Conservation (phyloP, 768 basidiomycete species). For the Mycena amicta region DNA sequence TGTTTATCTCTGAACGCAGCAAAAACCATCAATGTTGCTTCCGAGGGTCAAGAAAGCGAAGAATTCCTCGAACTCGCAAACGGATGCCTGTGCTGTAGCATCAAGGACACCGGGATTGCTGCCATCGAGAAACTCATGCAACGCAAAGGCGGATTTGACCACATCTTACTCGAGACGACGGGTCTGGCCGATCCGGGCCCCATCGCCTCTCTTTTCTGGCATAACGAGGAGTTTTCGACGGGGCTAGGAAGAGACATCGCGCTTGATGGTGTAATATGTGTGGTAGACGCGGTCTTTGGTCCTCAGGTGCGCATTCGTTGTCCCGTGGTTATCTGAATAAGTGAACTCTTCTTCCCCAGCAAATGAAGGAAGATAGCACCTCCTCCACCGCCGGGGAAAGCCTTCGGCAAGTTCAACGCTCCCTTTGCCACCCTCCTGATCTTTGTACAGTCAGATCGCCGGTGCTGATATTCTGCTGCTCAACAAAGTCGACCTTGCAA, state of each 20-base stretch:
- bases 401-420: conserved; percentile 55
- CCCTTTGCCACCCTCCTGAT: neutral
- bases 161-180: conserved; percentile 94
- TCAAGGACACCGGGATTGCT: conserved; percentile 90
- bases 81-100: conserved; percentile 97
- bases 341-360: conserved; percentile 45
- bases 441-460: conserved; percentile 81
- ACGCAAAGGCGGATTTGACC: conserved; percentile 86
- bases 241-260: conserved; percentile 71
- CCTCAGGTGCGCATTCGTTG: conserved; percentile 33
- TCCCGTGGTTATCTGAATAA: neutral
- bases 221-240: conserved; percentile 76
- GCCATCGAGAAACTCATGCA: conserved; percentile 93
- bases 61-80: conserved; percentile 93
- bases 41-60: conserved; percentile 69
- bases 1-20: neutral
- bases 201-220: conserved; percentile 86
- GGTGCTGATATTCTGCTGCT: conserved; percentile 89
- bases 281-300: conserved; percentile 89
- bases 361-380: conserved; percentile 81
- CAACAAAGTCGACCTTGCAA: conserved; percentile 86
- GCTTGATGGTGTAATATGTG: conserved; percentile 89
- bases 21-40: conserved; percentile 82
- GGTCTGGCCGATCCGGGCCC: conserved; percentile 96
- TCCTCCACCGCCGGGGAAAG: conserved; percentile 72